phyloP scores from a whole-genome alignment of 163 green algal species.

The Scenedesmus sp. region DNA sequence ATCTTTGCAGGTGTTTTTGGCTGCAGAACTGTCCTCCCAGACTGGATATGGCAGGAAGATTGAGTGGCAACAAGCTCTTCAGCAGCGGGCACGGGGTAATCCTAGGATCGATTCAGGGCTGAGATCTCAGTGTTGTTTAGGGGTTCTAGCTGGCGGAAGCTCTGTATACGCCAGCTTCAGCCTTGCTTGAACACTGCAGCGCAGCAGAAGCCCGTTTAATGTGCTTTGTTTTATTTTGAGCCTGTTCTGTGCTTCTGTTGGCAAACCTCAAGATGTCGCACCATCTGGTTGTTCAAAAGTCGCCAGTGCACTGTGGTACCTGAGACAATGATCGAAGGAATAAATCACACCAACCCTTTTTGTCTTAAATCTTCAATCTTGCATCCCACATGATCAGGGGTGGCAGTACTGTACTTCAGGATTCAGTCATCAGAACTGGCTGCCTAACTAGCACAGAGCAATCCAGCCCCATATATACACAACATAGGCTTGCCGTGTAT shows the following conservation, averaged over 20 bases:
- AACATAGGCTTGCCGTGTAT: no score
- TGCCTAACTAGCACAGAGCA: not conserved
- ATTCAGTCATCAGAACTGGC: not conserved
- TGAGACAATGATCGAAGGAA: not conserved
- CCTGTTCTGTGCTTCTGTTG: no score
- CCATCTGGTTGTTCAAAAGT: not conserved
- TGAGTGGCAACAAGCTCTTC: not conserved
- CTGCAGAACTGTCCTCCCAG: slow-evolving; percentile 3
- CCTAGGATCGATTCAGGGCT: not conserved
- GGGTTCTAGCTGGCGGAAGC: not conserved
- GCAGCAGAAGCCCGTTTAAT: not conserved
- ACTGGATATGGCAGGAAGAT: not conserved
- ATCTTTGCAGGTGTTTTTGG: not conserved
- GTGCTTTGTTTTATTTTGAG: not conserved
- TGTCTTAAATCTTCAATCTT: not conserved
- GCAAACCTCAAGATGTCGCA: not conserved
- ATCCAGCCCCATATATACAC: no score
- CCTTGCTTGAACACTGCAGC: no score
- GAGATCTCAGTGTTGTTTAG: slow-evolving; percentile 4
- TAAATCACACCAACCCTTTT: no score
- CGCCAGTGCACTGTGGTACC: not conserved
- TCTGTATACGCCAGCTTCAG: no score
- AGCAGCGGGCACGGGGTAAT: not conserved
- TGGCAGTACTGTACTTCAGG: no score
- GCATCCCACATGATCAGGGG: no score